Conservation (phyloP, 2,329 filamentous ascomycete genomes). For the Fusarium sp. region DNA sequence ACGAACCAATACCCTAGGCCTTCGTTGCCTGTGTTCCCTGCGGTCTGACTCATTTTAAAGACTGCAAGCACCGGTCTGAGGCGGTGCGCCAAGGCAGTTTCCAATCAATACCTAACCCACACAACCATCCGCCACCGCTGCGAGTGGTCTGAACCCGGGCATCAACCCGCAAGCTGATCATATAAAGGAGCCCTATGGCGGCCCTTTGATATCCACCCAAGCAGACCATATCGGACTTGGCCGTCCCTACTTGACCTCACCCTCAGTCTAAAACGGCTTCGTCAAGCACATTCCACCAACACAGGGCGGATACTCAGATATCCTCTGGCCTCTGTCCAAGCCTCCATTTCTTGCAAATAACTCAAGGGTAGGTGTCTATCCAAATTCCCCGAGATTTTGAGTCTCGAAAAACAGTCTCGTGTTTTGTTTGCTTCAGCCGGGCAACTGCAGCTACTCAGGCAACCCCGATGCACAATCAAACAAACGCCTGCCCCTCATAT, state of each 20-base stretch:
- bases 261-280: not conserved
- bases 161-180: slow-evolving; percentile 2
- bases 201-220: not conserved
- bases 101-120: slow-evolving; percentile 14
- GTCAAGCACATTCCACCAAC: not conserved
- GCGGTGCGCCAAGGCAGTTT: slow-evolving; percentile 46
- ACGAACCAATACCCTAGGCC: not conserved
- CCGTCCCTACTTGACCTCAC: not conserved
- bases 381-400: not conserved
- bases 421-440: slow-evolving; percentile 1
- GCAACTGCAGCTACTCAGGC: not conserved
- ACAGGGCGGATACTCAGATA: not conserved
- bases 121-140: slow-evolving; percentile 26
- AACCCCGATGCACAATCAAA: not conserved
- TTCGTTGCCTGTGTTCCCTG: not conserved
- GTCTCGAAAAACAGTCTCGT: not conserved
- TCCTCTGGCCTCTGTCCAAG: not conserved
- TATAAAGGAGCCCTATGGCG: slow-evolving; percentile 19
- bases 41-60: slow-evolving; percentile 39
- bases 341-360: not conserved
- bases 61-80: slow-evolving; percentile 22
- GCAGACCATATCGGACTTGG: not conserved
- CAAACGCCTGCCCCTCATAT: not conserved
- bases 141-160: slow-evolving; percentile 2
- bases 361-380: slow-evolving; percentile 10